These are phyloP conservation scores for Streptanthus diversifolius DNA, from an alignment of 345 rosid species.

Conservation along the genomic window DNA sequence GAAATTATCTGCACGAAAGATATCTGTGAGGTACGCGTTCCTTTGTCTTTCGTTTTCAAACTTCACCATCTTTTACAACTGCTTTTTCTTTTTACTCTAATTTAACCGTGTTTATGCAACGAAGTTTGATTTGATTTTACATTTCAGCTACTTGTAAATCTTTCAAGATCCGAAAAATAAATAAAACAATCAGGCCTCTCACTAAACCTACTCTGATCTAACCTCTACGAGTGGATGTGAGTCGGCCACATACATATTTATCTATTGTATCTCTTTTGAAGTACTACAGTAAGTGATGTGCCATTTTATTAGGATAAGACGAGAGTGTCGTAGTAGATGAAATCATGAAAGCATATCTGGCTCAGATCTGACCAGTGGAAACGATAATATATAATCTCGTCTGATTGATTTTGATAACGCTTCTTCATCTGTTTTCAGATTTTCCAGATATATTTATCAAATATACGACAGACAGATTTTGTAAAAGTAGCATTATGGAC, in stretches of 20 bases:
- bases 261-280: background rate
- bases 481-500: background rate
- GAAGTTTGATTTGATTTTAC: background rate
- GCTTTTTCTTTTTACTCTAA: background rate
- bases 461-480: background rate
- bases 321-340: slow-evolving; percentile 6
- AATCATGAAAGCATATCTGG: slow-evolving; percentile 6
- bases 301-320: background rate
- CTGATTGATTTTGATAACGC: slow-evolving; percentile 20
- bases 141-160: background rate
- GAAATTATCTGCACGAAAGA: slow-evolving; percentile 20
- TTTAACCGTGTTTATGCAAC: background rate
- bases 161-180: background rate
- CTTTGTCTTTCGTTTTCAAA: slow-evolving; percentile 19
- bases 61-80: slow-evolving; percentile 4
- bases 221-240: background rate
- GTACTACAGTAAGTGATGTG: background rate
- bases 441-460: background rate
- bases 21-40: slow-evolving; percentile 10
- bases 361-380: slow-evolving; percentile 8
- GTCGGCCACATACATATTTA: background rate
- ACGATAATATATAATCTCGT: slow-evolving; percentile 11
- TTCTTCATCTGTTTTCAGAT: slow-evolving; percentile 1
- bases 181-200: background rate
- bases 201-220: background rate